Conservation (phyloP, 1,284 basidiomycete species). For the Omphalotus olearius region DNA sequence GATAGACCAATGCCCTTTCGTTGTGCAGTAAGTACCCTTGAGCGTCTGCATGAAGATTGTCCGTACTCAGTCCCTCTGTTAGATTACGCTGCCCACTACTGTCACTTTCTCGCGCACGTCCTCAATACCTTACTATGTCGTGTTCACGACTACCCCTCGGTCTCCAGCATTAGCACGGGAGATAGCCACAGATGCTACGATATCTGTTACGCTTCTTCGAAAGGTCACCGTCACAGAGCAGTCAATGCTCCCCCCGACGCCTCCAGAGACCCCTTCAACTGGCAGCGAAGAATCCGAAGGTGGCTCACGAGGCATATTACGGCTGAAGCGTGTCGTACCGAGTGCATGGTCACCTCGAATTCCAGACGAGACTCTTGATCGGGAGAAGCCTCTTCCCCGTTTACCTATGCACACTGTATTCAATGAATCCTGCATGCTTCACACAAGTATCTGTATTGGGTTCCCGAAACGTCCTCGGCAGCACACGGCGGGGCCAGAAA, state of each 20-base stretch:
- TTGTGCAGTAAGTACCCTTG: constrained; percentile 47
- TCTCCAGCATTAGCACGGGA: constrained; percentile 51
- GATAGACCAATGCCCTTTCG: constrained; percentile 60
- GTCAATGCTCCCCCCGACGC: constrained; percentile 31
- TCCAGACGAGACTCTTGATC: constrained; percentile 19
- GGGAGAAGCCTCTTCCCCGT: constrained; percentile 43
- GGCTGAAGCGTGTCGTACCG: constrained; percentile 46
- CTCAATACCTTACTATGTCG: constrained; percentile 63
- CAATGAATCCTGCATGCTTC: constrained; percentile 44
- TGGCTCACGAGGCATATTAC: constrained; percentile 25
- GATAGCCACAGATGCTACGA: constrained; percentile 64
- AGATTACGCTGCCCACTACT: constrained; percentile 62
- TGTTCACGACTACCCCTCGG: constrained; percentile 60
- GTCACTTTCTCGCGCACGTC: constrained; percentile 53
- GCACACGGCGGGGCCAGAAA: constrained; percentile 24
- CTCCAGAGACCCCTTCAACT: constrained; percentile 40
- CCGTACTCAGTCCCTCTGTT: constrained; percentile 6
- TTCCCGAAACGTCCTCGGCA: constrained; percentile 65
- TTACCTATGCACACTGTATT: constrained; percentile 39
- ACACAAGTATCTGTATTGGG: constrained; percentile 53
- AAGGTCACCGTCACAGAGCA: constrained; percentile 47
- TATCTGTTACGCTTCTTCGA: constrained; percentile 57
- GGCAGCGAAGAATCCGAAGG: constrained; percentile 46
- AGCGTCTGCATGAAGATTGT: constrained; percentile 7
- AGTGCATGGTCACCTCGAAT: constrained; percentile 24